Percentiles rank a stretch among this genome's conserved stretches.
Evolutionary conservation across 345 rosid genomes (phyloP).

Genomic region (Populus davidiana): DNA sequence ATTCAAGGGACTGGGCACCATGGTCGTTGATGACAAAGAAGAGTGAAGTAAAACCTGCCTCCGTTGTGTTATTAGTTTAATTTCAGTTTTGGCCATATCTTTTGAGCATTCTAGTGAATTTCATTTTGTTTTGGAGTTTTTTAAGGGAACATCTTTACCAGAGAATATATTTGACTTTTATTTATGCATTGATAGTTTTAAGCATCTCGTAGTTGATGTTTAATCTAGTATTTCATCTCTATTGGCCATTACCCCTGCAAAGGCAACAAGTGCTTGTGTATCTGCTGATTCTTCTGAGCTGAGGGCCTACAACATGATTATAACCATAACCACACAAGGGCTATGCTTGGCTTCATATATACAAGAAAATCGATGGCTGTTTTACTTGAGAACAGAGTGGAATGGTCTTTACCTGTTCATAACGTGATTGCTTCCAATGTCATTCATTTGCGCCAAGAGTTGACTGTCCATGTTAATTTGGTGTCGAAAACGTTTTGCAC

Average conservation of each 20-base stretch:
- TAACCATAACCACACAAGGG: too few relatives aligned
- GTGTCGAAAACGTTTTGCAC: background rate
- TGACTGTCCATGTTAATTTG: background rate
- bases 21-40: constrained; percentile 17
- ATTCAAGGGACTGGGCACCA: constrained; percentile 12
- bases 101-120: background rate
- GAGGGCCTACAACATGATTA: background rate
- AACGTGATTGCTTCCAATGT: background rate
- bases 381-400: background rate
- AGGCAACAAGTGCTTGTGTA: too few relatives aligned
- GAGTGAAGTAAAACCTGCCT: constrained; percentile 2
- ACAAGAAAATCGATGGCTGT: background rate
- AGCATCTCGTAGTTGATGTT: background rate
- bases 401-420: background rate
- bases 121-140: constrained; percentile 3
- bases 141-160: background rate
- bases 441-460: background rate
- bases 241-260: background rate
- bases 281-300: background rate
- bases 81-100: constrained; percentile 1
- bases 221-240: background rate
- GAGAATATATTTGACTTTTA: background rate
- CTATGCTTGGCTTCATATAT: background rate
- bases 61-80: background rate
- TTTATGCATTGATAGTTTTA: background rate